These are phyloP conservation scores for Naumovozyma dairenensis DNA, from an alignment of 805 yeast genomes.

Conservation along the genomic window DNA sequence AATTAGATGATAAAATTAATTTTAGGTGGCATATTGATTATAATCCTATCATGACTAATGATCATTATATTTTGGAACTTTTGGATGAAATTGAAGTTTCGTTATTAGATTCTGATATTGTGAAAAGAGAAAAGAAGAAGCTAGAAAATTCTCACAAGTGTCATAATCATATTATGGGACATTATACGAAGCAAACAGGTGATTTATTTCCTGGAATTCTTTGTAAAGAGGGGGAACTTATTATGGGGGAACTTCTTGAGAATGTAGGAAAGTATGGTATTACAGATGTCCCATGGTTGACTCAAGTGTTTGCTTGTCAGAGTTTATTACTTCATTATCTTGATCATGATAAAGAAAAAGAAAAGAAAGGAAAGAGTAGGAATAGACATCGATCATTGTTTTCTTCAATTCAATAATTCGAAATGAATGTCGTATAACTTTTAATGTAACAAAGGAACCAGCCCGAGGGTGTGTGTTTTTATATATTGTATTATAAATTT, in stretches of 20 bases:
- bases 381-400: constrained; percentile 1
- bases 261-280: constrained; percentile 7
- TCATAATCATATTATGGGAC: constrained; percentile 1
- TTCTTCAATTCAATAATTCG: no score
- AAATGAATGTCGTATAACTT: no score
- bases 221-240: constrained; percentile 7
- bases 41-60: constrained; percentile 3
- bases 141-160: background rate
- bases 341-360: constrained; percentile 5
- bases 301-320: constrained; percentile 11
- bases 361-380: constrained; percentile 1
- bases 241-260: constrained; percentile 8
- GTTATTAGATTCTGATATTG: constrained; percentile 3
- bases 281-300: constrained; percentile 7
- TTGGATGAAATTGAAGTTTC: constrained; percentile 4
- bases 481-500: no score
- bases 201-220: constrained; percentile 6
- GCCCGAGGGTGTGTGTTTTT: no score
- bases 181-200: constrained; percentile 6
- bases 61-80: constrained; percentile 8
- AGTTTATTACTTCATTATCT: constrained; percentile 8
- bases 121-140: constrained; percentile 3
- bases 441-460: no score
- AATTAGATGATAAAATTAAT: constrained; percentile 2
- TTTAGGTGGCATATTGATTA: constrained; percentile 10